These are phyloP conservation scores for Trametes sp. DNA, from an alignment of 1,284 basidiomycete species.

Conservation along the genomic window DNA sequence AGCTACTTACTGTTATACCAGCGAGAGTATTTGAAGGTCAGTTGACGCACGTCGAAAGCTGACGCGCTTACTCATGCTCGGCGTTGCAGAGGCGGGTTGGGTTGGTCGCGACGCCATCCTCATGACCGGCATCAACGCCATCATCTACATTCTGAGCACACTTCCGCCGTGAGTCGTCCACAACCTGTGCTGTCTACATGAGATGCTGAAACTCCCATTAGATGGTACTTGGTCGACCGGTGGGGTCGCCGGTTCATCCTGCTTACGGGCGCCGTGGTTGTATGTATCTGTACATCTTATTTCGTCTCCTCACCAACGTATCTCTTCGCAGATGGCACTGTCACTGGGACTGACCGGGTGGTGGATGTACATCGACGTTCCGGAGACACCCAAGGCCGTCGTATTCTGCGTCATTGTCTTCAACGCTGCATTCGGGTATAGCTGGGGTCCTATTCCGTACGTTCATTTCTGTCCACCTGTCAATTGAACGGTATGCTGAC, in stretches of 20 bases:
- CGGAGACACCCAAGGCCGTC: slow-evolving; percentile 87
- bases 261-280: slow-evolving; percentile 89
- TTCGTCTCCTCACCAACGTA: slow-evolving; percentile 1
- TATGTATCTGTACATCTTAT: slow-evolving; percentile 47
- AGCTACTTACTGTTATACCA: slow-evolving; percentile 38
- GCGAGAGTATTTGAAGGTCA: slow-evolving; percentile 87
- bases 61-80: not conserved
- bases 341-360: slow-evolving; percentile 84
- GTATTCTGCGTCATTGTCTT: slow-evolving; percentile 93
- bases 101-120: slow-evolving; percentile 95
- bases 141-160: slow-evolving; percentile 88
- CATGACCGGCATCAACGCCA: slow-evolving; percentile 95
- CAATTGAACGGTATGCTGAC: not conserved
- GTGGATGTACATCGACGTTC: slow-evolving; percentile 94
- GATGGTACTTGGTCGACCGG: slow-evolving; percentile 95
- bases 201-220: slow-evolving; percentile 44
- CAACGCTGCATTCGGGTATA: slow-evolving; percentile 94
- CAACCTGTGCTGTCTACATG: slow-evolving; percentile 3
- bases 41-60: slow-evolving; percentile 24
- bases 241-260: slow-evolving; percentile 93
- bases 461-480: not conserved
- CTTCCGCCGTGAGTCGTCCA: slow-evolving; percentile 73
- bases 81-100: slow-evolving; percentile 88
- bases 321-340: slow-evolving; percentile 69
- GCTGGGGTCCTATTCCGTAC: slow-evolving; percentile 44